Evolutionary conservation across 2,329 filamentous ascomycete species (phyloP).

Genomic region (Gyromitra esculenta): DNA sequence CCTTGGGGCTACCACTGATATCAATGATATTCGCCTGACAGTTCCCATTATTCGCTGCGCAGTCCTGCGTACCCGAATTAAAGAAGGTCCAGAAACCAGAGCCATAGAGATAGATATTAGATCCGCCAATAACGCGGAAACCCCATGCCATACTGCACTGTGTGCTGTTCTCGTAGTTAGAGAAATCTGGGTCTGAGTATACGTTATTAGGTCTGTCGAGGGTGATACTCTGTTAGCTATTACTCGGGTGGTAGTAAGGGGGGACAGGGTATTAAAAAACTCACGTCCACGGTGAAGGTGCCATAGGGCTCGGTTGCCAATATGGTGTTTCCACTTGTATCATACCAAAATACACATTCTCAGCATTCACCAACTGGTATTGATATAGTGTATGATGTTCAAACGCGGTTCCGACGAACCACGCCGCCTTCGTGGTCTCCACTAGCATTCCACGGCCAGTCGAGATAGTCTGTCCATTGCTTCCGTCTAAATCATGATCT

Average conservation of each 20-base stretch:
- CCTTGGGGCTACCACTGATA: background rate
- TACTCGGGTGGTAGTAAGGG: background rate
- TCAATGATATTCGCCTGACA: conserved; percentile 22
- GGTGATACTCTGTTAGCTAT: background rate
- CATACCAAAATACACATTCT: conserved; percentile 65
- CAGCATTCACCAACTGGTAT: conserved; percentile 65
- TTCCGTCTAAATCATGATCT: conserved; percentile 16
- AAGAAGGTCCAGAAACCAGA: conserved; percentile 24
- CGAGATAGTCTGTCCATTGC: conserved; percentile 1
- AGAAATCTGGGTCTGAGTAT: conserved; percentile 4
- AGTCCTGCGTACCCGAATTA: background rate
- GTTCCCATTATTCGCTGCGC: background rate
- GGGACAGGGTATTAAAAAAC: background rate
- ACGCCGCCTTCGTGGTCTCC: conserved; percentile 61
- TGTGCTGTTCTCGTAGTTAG: background rate
- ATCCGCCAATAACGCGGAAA: background rate
- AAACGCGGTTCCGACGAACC: conserved; percentile 66
- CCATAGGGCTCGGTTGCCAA: background rate
- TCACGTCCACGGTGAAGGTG: background rate
- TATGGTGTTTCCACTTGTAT: conserved; percentile 69
- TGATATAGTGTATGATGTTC: conserved; percentile 68
- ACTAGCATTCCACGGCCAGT: background rate
- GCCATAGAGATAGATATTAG: background rate
- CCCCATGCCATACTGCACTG: conserved; percentile 17
- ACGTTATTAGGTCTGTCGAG: background rate